Evolutionary conservation across 108 stramenopile genomes (phyloP).

Genomic region (Bacterosira constricta): DNA sequence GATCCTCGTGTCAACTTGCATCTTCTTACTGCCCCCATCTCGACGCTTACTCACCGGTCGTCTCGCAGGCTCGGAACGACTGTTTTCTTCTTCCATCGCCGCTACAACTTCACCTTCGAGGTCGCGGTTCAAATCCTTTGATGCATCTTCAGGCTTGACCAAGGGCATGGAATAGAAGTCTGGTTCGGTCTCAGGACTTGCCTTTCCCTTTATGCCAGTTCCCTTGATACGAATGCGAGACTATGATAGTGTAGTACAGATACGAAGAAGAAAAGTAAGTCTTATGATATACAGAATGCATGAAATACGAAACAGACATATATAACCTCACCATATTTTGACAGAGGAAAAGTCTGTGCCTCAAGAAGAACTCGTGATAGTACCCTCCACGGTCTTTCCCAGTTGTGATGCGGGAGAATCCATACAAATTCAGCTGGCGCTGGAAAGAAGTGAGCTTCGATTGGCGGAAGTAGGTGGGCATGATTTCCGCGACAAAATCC

Average conservation of each 20-base stretch:
- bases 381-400: conserved; percentile 78
- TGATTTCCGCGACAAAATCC: conserved; percentile 69
- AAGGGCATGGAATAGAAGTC: conserved; percentile 51
- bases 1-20: too few relatives aligned
- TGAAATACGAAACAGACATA: not conserved
- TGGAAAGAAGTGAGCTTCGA: conserved; percentile 87
- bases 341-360: conserved; percentile 69
- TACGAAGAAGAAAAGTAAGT: not conserved
- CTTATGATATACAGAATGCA: not conserved
- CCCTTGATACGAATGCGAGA: conserved; percentile 50
- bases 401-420: conserved; percentile 63
- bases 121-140: not conserved
- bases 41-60: too few relatives aligned
- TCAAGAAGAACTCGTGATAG: conserved; percentile 78
- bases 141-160: not conserved
- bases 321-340: conserved; percentile 54
- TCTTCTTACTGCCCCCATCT: not conserved
- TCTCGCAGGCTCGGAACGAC: too few relatives aligned
- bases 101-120: conserved; percentile 23
- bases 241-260: conserved; percentile 4
- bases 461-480: conserved; percentile 92
- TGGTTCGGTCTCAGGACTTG: conserved; percentile 45
- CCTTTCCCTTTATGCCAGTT: conserved; percentile 46
- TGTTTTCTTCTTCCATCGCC: conserved; percentile 35
- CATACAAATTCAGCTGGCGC: conserved; percentile 87